Evolutionary conservation across 176 grass and related monocot genomes (phyloP), one percentile per base, ranked within the genome.

Genomic region (Cymbopogon citratus): DNA sequence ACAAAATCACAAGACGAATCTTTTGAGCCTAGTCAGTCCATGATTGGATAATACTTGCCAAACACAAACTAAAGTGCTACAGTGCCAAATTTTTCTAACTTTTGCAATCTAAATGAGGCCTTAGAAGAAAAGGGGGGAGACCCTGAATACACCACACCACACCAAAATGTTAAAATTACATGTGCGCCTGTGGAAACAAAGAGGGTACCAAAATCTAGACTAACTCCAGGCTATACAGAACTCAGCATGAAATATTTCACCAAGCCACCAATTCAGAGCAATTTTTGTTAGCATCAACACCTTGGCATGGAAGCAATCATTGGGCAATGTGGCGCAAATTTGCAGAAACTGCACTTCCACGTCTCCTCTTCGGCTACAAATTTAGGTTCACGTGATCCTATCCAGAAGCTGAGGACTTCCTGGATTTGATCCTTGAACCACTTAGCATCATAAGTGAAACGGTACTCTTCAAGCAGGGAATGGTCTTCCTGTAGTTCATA

Each of bases 401-500:
- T 26, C 92, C 87, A 93, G 69, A 95, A 88, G 71, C 80, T 72
- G 4, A 98, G 76, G 76, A 63, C 62, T 79, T 90, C 75, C 12
- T 88, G 80, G 63, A 93, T 78, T 75, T 95, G 89, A 80, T 71
- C 70, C 68, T 90, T 84, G 65, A 89, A 82, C 92, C 90, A 98
- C 33, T 13, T 49, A 69, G 72, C 63, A 83, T 98, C 88, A 83
- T 89, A 95, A 56, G 75, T 35, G 74, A 98, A 93, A 54, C 67
- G 43, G 63, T 91, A 87, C 83, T 95, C 88, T 80, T 91, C 86
- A 5, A 95, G 81, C 19, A 95, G 72, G 57, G 95, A 91, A 74
- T 93, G 65, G 81, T 95, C 90, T 76, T 67, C 46, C 65, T 93
- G 92, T 8, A 93, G 74, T 82, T 98, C 95, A 84, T 98, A 98